phyloP scores from a whole-genome alignment of 1,139 yeast species.

The Hansenula anomala region DNA sequence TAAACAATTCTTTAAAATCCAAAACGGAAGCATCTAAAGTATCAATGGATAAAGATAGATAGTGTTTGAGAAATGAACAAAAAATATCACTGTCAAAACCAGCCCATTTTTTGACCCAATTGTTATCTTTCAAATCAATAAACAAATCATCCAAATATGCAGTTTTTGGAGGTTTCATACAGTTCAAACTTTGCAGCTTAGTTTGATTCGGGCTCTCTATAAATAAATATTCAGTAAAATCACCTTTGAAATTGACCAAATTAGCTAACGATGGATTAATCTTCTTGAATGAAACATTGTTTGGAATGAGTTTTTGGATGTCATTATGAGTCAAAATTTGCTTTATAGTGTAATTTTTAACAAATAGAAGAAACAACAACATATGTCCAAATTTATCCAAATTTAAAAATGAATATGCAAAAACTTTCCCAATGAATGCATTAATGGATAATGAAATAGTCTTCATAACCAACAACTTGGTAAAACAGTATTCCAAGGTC shows the following conservation, averaged over 20 bases:
- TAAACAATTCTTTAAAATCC: slow-evolving; percentile 6
- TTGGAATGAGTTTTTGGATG: slow-evolving; percentile 26
- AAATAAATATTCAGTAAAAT: slow-evolving; percentile 16
- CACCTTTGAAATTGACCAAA: slow-evolving; percentile 15
- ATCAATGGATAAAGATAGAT: slow-evolving; percentile 26
- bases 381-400: slow-evolving; percentile 61
- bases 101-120: slow-evolving; percentile 68
- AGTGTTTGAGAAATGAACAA: slow-evolving; percentile 72
- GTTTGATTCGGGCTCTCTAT: slow-evolving; percentile 2
- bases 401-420: slow-evolving; percentile 62
- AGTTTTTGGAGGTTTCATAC: slow-evolving; percentile 17
- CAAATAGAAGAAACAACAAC: slow-evolving; percentile 55
- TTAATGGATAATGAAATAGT: slow-evolving; percentile 53
- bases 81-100: slow-evolving; percentile 47
- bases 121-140: slow-evolving; percentile 17
- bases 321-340: slow-evolving; percentile 19
- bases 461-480: slow-evolving; percentile 45
- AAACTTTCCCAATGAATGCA: slow-evolving; percentile 77
- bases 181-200: slow-evolving; percentile 9
- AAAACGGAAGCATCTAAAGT: slow-evolving; percentile 9
- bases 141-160: slow-evolving; percentile 4
- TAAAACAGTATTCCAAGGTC: slow-evolving; percentile 50
- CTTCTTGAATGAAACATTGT: slow-evolving; percentile 9
- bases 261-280: slow-evolving; percentile 9
- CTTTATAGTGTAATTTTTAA: slow-evolving; percentile 29